Base-by-base conservation (phyloP, 768 basidiomycete genomes). In the Suillus tomentosus region DNA sequence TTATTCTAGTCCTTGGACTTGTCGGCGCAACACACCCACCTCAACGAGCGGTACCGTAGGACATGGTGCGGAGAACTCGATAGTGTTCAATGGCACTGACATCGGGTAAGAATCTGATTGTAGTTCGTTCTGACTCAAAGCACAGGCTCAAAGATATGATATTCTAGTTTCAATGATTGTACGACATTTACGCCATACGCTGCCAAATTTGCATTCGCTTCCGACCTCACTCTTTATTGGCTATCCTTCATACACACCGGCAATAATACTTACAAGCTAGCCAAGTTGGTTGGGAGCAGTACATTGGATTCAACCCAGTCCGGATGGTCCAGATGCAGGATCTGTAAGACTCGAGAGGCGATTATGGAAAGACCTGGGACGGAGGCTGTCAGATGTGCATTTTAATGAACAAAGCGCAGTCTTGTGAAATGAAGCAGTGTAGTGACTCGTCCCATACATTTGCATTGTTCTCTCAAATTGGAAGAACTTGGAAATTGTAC, bases 61-160 rank as follows among this genome's bases (percentile, higher is more conserved):
- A 2, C 86, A 87, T 66, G 81, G 87, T 8, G 79, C 87, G 1
- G 87, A 87, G 70, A 87, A 88, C 67, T 87, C 83, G 83, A 86
- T 86, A 84, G 84, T 88, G 86, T 87, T 86, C 75, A 71, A 73
- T 27, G 87, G 88, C 2, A 82, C 79, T 1, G 83, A 83, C 63
- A 86, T 86, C 42, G 87, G 87, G 87, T 87, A 67, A 22, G 78
- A 69, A 36, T 15, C 14, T 55, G 50, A 13, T 27, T 13, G 11
- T 34, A n/a, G 11, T 34, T 9, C 11, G 34, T 34, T 5, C 19
- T 34, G 11, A n/a, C 51, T 19, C 31, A 54, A 34, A 54, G 27
- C 31, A 13, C 17, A 43, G 22, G 37, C 22, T 24, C n/a, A 13
- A n/a, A 17, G 5, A 40, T 15, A 11, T 22, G 51, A 13, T 50